Evolutionary conservation across 2,329 filamentous ascomycete genomes (phyloP), one percentile per base, ranked within the genome.

Genomic region (Trematosphaeria pertusa): DNA sequence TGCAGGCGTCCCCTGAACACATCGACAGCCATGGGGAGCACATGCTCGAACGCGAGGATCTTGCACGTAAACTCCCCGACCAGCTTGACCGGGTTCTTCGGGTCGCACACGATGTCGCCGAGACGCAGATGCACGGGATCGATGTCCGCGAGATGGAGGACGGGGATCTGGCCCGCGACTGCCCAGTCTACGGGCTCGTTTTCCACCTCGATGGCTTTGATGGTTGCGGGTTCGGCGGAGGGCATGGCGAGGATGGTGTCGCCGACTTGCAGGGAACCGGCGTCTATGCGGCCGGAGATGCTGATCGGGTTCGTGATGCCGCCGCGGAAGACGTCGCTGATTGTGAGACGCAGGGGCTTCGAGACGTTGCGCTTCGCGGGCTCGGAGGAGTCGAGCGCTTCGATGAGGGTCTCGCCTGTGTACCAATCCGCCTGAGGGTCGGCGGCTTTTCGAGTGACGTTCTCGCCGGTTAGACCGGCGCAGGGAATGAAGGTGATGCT

Each of bases 11-110:
- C 94, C 15, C 91, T 80, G 69, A 97, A 92, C 7, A 99, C 85
- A 63, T 97, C 93, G 8, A 97, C 84, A 18, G 85, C 84, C 84
- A 93, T 94, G 0, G 93, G 93, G 73, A 92, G 87, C 12, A 99
- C 74, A 53, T 93, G 87, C 50, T 96, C 91, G 62, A 97, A 96
- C 0, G 92, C 91, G 45, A 97, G 81, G 9, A 94, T 85, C 72
- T 96, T 96, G 50, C 88, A 84, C 1, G 84, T 89, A 61, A 97
- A 92, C 0, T 78, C 81, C 46, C 87, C 87, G 48, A 90, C 78
- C 48, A 87, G 88, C 19, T 78, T 74, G 24, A 96, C 86, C 0
- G 91, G 87, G 1, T 81, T 74, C 1, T 80, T 78, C 0, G 85
- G 80, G 37, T 83, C 80, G 73, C 91, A 96, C n/a, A 96, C 74